Evolutionary conservation across 805 yeast species (phyloP), one percentile per base, ranked within the genome.

Genomic region (Zygoascus biomembranicola): DNA sequence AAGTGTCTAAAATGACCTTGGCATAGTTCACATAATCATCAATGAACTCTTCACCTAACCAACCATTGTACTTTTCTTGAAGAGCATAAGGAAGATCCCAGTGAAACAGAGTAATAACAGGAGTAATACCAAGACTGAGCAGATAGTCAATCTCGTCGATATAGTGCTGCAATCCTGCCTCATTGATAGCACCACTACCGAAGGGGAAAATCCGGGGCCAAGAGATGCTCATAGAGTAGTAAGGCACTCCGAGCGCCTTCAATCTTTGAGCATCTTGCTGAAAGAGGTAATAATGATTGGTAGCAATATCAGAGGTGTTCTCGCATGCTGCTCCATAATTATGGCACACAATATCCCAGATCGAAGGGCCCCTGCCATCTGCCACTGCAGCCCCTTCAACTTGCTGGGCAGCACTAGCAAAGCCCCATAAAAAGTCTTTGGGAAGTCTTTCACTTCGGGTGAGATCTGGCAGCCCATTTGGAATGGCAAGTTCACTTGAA

Each of bases 161-260:
- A 53, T 68, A 66, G 46, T 64, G 64, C 52, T 66, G 67, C 32
- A 66, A 49, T 11, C 69, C 69, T 2, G 61, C 61, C 8, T 62
- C 50, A 32, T 60, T 59, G 39, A 58, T 52, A 5, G 57, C 47
- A 11, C 60, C 63, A n/a, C 49, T 50, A 4, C 63, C 67, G 51
- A 66, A 64, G 8, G 71, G 72, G 37, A 68, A 58, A 26, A 69
- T 65, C 49, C 72, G 60, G 9, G 69, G 53, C 71, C 71, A 69
- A 8, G 71, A 66, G 47, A 69, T 63, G 10, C 66, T 54, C 55
- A 69, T 60, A 6, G 70, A 62, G 56, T 69, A 69, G 49, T 61
- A 50, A 37, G 65, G 65, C 32, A 61, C 65, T 10, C 70, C 70
- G 44, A 67, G 61, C 19, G 69, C 66, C 31, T 66, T 67, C 47